phyloP scores from a whole-genome alignment of 1,284 basidiomycete species.

The Rhodotorula sp. region DNA sequence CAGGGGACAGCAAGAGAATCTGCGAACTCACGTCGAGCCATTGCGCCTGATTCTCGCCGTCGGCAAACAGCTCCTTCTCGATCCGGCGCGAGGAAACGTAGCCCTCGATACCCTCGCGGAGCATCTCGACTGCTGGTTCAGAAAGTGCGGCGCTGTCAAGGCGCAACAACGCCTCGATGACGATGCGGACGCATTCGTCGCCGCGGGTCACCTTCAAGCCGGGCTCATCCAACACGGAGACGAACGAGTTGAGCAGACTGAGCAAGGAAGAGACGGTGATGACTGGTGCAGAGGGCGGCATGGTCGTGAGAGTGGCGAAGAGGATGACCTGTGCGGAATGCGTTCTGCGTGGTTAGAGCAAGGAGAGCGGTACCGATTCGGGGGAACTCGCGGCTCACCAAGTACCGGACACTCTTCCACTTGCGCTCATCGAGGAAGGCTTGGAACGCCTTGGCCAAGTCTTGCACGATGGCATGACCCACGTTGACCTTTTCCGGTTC shows the following conservation, averaged over 20 bases:
- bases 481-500: conserved; percentile 50
- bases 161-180: conserved; percentile 43
- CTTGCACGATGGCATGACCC: conserved; percentile 75
- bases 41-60: conserved; percentile 33
- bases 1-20: no score
- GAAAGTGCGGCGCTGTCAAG: conserved; percentile 15
- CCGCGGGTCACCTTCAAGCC: conserved; percentile 42
- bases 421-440: conserved; percentile 76
- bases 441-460: conserved; percentile 83
- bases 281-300: conserved; percentile 31
- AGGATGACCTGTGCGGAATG: conserved; percentile 68
- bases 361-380: background rate
- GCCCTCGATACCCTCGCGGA: conserved; percentile 31
- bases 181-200: conserved; percentile 44
- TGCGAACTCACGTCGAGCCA: conserved; percentile 36
- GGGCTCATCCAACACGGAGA: conserved; percentile 44
- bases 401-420: conserved; percentile 82
- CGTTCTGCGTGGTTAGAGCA: background rate
- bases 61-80: conserved; percentile 38
- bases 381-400: conserved; percentile 57
- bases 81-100: conserved; percentile 35
- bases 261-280: conserved; percentile 33
- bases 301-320: conserved; percentile 73
- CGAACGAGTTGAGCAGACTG: conserved; percentile 41
- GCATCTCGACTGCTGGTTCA: conserved; percentile 19